A percentile compares a stretch with the other conserved stretches of the same genome.
Conservation (phyloP, 371 early-diverging fungal species). For the Coemansia sp. region DNA sequence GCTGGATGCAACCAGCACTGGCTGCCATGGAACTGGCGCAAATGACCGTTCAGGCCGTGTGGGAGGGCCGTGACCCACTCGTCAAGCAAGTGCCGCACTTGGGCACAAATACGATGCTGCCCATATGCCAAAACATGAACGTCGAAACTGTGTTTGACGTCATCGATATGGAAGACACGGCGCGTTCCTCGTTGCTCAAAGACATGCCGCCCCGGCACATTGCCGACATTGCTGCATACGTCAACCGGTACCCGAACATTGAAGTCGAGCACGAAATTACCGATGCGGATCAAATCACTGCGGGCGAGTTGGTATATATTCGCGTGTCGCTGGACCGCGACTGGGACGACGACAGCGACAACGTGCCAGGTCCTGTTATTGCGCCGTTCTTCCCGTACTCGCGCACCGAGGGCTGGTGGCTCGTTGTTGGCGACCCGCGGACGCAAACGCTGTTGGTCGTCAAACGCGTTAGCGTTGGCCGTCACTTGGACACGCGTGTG, state of each 20-base stretch:
- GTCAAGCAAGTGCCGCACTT: conserved; percentile 91
- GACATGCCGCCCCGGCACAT: conserved; percentile 62
- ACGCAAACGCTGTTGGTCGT: conserved; percentile 82
- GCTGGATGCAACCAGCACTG: conserved; percentile 88
- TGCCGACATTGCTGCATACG: conserved; percentile 81
- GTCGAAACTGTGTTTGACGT: conserved; percentile 91
- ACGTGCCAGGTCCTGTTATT: conserved; percentile 68
- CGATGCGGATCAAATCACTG: conserved; percentile 61
- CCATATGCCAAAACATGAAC: conserved; percentile 61
- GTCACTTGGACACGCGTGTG: conserved; percentile 62
- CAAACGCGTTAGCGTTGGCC: conserved; percentile 80
- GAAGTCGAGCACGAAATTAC: conserved; percentile 71
- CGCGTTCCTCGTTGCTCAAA: conserved; percentile 67
- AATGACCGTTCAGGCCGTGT: conserved; percentile 95
- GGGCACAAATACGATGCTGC: conserved; percentile 61
- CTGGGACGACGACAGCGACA: conserved; percentile 67
- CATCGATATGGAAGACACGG: conserved; percentile 88
- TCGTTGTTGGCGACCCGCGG: conserved; percentile 82
- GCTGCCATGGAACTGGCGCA: conserved; percentile 94
- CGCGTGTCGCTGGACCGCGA: conserved; percentile 78
- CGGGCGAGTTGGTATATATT: conserved; percentile 64
- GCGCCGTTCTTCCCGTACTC: conserved; percentile 90
- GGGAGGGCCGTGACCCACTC: conserved; percentile 85
- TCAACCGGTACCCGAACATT: conserved; percentile 91
- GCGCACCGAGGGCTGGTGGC: conserved; percentile 97